Evolutionary conservation across 306 rosid genomes (phyloP).

Genomic region (Vicia faba): DNA sequence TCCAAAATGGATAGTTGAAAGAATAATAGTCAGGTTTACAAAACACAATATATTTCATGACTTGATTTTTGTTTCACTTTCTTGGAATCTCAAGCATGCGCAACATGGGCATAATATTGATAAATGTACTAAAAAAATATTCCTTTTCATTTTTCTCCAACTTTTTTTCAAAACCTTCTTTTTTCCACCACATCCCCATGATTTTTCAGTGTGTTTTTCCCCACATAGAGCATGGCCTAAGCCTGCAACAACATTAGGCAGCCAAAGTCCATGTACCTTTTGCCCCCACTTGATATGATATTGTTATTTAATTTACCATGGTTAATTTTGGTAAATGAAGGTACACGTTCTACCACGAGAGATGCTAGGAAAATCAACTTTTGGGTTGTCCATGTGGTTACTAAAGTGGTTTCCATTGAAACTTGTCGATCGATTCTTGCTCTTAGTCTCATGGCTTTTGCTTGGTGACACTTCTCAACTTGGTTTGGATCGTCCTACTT

Average conservation of each 20-base stretch:
- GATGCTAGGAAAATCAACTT: conserved; percentile 99
- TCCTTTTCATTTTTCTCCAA: not conserved
- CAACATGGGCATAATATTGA: conserved; percentile 40
- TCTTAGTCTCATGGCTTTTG: conserved; percentile 69
- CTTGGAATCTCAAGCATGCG: conserved; percentile 73
- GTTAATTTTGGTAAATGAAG: conserved; percentile 44
- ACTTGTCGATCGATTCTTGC: conserved; percentile 73
- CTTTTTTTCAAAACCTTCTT: not conserved
- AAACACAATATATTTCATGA: conserved; percentile 22
- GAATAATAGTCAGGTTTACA: conserved; percentile 16
- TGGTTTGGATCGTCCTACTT: conserved; percentile 80
- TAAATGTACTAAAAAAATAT: not conserved
- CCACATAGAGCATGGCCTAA: conserved; percentile 42
- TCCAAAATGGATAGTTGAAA: conserved; percentile 43
- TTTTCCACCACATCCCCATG: not conserved
- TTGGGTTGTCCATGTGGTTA: conserved; percentile 98
- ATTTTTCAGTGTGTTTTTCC: not conserved
- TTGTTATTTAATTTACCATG: not conserved
- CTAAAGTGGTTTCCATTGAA: conserved; percentile 88
- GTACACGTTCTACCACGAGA: conserved; percentile 97
- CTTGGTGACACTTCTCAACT: conserved; percentile 83
- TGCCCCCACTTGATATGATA: conserved; percentile 12
- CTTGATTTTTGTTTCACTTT: conserved; percentile 48
- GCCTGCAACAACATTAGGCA: conserved; percentile 36
- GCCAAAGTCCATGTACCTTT: conserved; percentile 37